A percentile compares a stretch with the other conserved stretches of the same genome.
Evolutionary conservation across 352 stramenopile species (phyloP).

Genomic region (Phytophthora foliorum): DNA sequence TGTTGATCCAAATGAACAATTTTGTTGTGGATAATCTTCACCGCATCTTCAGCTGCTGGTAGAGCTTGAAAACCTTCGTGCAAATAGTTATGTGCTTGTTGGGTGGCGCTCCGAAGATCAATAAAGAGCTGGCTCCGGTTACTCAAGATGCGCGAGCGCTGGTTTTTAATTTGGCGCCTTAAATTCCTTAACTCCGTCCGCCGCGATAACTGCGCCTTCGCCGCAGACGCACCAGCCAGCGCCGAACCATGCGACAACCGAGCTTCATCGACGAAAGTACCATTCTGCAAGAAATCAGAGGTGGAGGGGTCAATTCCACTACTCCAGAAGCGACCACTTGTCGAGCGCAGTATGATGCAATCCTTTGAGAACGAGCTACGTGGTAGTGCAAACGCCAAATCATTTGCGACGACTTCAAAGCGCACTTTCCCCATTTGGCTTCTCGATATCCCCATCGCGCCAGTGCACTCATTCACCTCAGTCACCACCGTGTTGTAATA

Average conservation of each 20-base stretch:
- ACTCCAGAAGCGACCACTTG: slow-evolving; percentile 81
- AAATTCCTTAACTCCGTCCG: slow-evolving; percentile 79
- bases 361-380: slow-evolving; percentile 84
- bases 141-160: slow-evolving; percentile 82
- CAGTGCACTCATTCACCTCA: slow-evolving; percentile 21
- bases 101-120: slow-evolving; percentile 83
- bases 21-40: slow-evolving; percentile 87
- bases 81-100: slow-evolving; percentile 87
- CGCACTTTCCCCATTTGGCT: slow-evolving; percentile 24
- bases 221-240: slow-evolving; percentile 49
- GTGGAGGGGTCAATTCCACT: slow-evolving; percentile 62
- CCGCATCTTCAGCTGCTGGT: slow-evolving; percentile 79
- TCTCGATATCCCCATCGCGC: slow-evolving; percentile 32
- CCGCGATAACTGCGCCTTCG: slow-evolving; percentile 68
- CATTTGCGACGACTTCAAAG: slow-evolving; percentile 84
- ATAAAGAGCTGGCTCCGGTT: slow-evolving; percentile 86
- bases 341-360: slow-evolving; percentile 78
- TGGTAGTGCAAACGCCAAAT: slow-evolving; percentile 82
- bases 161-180: slow-evolving; percentile 83
- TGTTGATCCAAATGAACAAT: slow-evolving; percentile 83
- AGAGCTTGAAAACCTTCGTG: slow-evolving; percentile 85
- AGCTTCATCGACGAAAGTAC: slow-evolving; percentile 74
- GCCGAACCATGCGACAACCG: slow-evolving; percentile 49
- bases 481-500: slow-evolving; percentile 41
- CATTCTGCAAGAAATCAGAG: slow-evolving; percentile 83